Conservation (phyloP, 2,329 filamentous ascomycete species). For the Graphilbum fragrans region DNA sequence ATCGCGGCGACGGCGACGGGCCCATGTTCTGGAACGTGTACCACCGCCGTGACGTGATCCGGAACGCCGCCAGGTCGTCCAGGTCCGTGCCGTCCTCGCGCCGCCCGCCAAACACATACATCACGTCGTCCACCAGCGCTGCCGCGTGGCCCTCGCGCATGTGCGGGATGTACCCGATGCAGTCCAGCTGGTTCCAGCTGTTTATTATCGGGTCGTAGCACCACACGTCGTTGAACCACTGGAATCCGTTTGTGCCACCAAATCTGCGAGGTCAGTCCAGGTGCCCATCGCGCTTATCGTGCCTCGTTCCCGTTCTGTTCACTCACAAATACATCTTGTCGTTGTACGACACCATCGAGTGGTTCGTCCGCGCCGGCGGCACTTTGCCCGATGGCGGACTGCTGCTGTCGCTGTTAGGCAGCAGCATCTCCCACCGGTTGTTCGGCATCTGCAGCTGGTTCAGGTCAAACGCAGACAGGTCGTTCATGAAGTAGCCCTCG, state of each 20-base stretch:
- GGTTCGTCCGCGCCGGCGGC: constrained; percentile 87
- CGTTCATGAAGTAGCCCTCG: constrained; percentile 96
- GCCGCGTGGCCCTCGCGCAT: constrained; percentile 91
- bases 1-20: constrained; percentile 81
- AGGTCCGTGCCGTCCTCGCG: constrained; percentile 88
- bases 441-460: constrained; percentile 85
- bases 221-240: constrained; percentile 99
- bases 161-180: constrained; percentile 93
- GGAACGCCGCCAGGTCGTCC: constrained; percentile 77
- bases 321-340: constrained; percentile 88
- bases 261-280: constrained; percentile 44
- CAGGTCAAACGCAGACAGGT: constrained; percentile 86
- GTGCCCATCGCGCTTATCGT: not conserved
- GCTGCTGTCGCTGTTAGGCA: constrained; percentile 57
- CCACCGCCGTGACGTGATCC: constrained; percentile 73
- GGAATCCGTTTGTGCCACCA: constrained; percentile 86
- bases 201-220: constrained; percentile 79
- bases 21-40: constrained; percentile 99
- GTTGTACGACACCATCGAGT: constrained; percentile 81
- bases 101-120: constrained; percentile 97
- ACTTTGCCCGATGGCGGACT: constrained; percentile 50
- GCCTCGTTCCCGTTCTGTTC: not conserved
- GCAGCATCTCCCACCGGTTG: constrained; percentile 91
- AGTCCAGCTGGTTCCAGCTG: constrained; percentile 79
- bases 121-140: constrained; percentile 88